Percentiles rank a stretch among this genome's conserved stretches.
Evolutionary conservation across 352 stramenopile genomes (phyloP).

Genomic region (Globisporangium rhizosaccharum): DNA sequence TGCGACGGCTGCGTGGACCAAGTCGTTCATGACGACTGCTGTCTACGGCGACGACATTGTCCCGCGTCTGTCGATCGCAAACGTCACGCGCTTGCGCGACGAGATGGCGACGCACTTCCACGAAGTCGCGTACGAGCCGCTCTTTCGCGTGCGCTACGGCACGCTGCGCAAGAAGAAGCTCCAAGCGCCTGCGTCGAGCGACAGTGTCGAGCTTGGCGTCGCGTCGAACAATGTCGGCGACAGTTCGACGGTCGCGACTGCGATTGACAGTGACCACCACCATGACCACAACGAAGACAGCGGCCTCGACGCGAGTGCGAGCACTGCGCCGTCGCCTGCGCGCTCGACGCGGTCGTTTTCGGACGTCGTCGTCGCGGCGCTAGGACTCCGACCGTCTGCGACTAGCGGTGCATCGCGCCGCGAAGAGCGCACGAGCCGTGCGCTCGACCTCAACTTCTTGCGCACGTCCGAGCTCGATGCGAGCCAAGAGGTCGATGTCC

Average conservation of each 20-base stretch:
- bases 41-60: constrained; percentile 76
- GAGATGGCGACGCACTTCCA: constrained; percentile 69
- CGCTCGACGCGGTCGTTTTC: background rate
- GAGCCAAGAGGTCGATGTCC: constrained; percentile 58
- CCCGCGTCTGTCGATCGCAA: constrained; percentile 58
- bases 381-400: background rate
- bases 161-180: constrained; percentile 35
- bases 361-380: background rate
- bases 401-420: background rate
- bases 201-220: constrained; percentile 8
- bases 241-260: background rate
- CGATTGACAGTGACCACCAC: constrained; percentile 5
- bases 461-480: constrained; percentile 32
- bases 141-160: constrained; percentile 57
- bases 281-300: too few species aligned
- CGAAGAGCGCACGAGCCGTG: constrained; percentile 7
- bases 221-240: background rate
- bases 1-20: constrained; percentile 47
- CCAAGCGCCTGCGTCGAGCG: constrained; percentile 5
- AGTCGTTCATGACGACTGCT: constrained; percentile 57
- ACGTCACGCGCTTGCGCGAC: constrained; percentile 57
- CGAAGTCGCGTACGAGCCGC: constrained; percentile 48
- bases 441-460: constrained; percentile 28
- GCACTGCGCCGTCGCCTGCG: background rate
- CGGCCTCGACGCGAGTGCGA: background rate